Conservation (phyloP, 768 basidiomycete genomes). For the Amanita phalloides region DNA sequence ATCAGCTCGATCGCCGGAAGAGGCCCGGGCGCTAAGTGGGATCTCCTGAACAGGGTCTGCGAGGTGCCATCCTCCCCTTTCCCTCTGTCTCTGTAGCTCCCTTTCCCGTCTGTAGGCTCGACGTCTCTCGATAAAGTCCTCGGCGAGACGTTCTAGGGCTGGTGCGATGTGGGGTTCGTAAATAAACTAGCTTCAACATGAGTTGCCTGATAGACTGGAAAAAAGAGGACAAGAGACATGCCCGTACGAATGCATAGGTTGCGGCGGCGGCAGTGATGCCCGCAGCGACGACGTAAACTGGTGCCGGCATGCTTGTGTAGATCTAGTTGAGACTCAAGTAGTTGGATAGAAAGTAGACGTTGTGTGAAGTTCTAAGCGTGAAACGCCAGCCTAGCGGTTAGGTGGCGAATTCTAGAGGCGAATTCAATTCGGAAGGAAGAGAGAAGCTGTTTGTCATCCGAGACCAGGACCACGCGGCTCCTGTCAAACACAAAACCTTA, state of each 20-base stretch:
- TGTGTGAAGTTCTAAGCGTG: no score
- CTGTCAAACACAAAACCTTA: no score
- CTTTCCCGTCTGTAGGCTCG: neutral
- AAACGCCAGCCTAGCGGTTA: no score
- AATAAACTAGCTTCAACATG: neutral
- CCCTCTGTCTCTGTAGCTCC: neutral
- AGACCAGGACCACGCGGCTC: no score
- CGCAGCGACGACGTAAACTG: neutral
- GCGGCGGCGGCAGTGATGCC: neutral
- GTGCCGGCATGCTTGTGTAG: neutral
- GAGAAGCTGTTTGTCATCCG: no score
- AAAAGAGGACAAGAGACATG: neutral
- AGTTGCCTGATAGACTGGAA: neutral
- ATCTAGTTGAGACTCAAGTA: neutral
- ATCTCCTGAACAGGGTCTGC: neutral
- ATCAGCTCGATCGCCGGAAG: no score
- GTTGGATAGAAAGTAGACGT: no score
- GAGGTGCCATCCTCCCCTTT: neutral
- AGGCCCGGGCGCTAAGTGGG: neutral
- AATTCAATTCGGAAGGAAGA: no score
- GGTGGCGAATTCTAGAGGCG: no score
- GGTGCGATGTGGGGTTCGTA: conserved; percentile 4
- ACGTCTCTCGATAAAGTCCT: conserved; percentile 1
- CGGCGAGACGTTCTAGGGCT: conserved; percentile 3
- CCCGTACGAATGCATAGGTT: neutral